Percentiles rank a stretch among this genome's conserved stretches.
Conservation (phyloP, 306 rosid genomes). For the Albizia julibrissin region DNA sequence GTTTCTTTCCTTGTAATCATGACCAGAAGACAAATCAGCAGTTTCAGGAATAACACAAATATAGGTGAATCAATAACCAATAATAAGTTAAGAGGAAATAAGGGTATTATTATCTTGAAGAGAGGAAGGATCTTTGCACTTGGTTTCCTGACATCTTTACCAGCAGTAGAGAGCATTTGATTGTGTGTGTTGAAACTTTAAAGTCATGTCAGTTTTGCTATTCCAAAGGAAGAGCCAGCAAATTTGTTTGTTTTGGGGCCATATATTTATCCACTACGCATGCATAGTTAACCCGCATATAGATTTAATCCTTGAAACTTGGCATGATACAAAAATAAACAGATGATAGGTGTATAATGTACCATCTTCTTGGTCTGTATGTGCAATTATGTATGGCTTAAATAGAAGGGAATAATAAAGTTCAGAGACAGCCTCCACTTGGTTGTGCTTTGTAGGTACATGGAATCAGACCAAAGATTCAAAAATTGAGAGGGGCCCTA, state of each 20-base stretch:
- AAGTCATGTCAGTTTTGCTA: not conserved
- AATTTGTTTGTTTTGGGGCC: not conserved
- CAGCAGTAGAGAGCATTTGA: conserved; percentile 8
- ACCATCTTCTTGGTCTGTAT: not conserved
- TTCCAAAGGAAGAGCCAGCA: not conserved
- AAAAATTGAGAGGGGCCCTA: not conserved
- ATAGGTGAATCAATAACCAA: not conserved
- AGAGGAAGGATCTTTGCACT: conserved; percentile 4
- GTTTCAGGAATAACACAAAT: conserved; percentile 8
- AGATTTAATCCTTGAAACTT: not conserved
- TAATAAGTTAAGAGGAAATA: not conserved
- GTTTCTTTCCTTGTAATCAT: conserved; percentile 38
- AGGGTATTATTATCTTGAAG: not conserved
- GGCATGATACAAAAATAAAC: not conserved
- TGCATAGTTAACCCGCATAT: not conserved
- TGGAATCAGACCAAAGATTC: not conserved
- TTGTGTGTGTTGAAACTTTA: conserved; percentile 6
- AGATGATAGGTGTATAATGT: not conserved
- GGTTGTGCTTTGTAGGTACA: not conserved
- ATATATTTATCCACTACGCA: not conserved
- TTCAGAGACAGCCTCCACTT: not conserved
- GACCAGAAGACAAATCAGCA: conserved; percentile 8
- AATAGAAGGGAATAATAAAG: not conserved
- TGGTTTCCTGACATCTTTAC: conserved; percentile 2
- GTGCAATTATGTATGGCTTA: not conserved